Evolutionary conservation across 441 rosid genomes (phyloP).

Genomic region (Bocquillonia castaneifolia): DNA sequence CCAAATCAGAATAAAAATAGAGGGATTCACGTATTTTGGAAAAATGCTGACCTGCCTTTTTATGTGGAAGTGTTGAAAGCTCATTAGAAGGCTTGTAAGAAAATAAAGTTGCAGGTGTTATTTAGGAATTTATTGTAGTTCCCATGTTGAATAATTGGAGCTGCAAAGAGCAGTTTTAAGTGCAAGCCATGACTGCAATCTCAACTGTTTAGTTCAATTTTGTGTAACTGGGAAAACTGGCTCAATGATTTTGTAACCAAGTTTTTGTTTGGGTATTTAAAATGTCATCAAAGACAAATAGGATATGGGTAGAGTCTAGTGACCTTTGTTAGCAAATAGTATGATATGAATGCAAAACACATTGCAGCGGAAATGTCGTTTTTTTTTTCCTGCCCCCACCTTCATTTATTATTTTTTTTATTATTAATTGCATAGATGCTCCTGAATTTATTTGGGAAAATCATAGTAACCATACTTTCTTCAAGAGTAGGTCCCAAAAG

Average conservation of each 20-base stretch:
- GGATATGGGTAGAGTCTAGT: not conserved
- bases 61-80: not conserved
- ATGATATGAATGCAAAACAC: not conserved
- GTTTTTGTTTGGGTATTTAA: not conserved
- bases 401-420: too few relatives aligned
- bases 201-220: not conserved
- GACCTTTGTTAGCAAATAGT: not conserved
- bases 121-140: not conserved
- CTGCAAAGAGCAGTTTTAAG: not conserved
- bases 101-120: not conserved
- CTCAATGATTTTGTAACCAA: not conserved
- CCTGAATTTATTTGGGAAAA: too few relatives aligned
- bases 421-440: too few relatives aligned
- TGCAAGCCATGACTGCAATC: not conserved
- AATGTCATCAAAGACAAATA: not conserved
- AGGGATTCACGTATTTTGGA: not conserved
- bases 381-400: too few relatives aligned
- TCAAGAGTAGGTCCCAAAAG: too few relatives aligned
- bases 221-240: not conserved
- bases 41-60: not conserved
- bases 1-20: not conserved
- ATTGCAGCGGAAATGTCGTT: too few relatives aligned
- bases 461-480: too few relatives aligned
- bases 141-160: not conserved
- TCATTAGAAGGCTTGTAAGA: not conserved